Evolutionary conservation across 2,329 filamentous ascomycete species (phyloP).

Genomic region (Zalaria obscura): DNA sequence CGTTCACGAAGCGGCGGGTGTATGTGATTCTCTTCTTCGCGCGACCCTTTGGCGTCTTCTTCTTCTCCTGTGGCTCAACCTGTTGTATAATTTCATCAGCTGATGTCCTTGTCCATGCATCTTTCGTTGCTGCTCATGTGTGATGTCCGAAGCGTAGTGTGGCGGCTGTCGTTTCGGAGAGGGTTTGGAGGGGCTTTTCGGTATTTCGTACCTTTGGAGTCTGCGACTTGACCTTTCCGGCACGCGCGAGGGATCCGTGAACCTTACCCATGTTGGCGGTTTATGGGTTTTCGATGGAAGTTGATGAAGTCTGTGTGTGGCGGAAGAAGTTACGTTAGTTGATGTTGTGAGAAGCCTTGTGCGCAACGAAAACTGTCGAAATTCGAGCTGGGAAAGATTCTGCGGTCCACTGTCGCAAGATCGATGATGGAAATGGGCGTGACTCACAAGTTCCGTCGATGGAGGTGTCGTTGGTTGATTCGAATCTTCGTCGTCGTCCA

Average conservation of each 20-base stretch:
- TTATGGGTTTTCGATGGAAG: slow-evolving; percentile 5
- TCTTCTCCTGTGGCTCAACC: slow-evolving; percentile 88
- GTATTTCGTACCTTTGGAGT: slow-evolving; percentile 63
- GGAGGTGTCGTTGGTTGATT: too few species aligned
- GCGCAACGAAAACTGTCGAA: too few species aligned
- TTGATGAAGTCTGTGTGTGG: slow-evolving; percentile 5
- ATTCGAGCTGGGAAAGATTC: too few species aligned
- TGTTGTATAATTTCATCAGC: slow-evolving; percentile 25
- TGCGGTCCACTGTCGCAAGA: too few species aligned
- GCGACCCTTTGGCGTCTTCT: slow-evolving; percentile 92
- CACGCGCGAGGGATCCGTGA: slow-evolving; percentile 88
- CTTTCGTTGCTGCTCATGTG: neutral
- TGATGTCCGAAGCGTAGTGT: neutral
- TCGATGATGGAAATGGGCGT: too few species aligned
- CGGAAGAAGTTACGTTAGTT: slow-evolving; percentile 5
- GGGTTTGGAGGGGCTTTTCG: neutral
- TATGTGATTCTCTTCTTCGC: slow-evolving; percentile 95
- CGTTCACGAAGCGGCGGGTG: slow-evolving; percentile 96
- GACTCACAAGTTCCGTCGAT: too few species aligned
- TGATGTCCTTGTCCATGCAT: neutral
- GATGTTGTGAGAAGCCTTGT: neutral
- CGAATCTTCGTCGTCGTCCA: too few species aligned
- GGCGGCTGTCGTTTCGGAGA: neutral
- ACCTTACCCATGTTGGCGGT: slow-evolving; percentile 74
- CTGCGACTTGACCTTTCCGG: slow-evolving; percentile 97